Evolutionary conservation across 192 early-diverging fungal species (phyloP).

Genomic region (Mortierella hygrophila): DNA sequence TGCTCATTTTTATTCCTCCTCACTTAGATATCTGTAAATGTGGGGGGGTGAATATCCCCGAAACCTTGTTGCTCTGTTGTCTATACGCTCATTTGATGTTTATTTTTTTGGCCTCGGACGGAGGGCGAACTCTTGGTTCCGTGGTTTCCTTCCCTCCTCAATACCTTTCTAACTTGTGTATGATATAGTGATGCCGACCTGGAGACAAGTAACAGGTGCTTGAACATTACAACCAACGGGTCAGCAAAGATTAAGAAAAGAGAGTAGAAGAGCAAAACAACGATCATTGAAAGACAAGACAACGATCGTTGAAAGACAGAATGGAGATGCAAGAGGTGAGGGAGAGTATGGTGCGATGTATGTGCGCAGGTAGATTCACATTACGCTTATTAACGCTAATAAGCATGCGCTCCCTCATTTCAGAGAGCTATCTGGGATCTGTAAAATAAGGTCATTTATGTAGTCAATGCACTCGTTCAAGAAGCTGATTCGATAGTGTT

Average conservation of each 20-base stretch:
- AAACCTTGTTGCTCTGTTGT: not conserved
- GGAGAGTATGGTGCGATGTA: not conserved
- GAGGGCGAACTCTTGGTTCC: not conserved
- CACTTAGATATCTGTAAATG: not conserved
- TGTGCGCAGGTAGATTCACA: not conserved
- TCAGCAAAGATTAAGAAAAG: not conserved
- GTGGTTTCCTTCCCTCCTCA: not conserved
- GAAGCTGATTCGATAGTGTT: not conserved
- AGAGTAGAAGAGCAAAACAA: not conserved
- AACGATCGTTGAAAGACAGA: not conserved
- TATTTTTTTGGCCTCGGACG: not conserved
- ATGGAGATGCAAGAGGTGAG: not conserved
- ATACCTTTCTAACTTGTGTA: not conserved
- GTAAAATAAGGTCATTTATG: too few relatives aligned
- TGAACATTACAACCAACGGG: not conserved
- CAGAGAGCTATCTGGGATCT: conserved; percentile 1
- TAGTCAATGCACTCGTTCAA: not conserved
- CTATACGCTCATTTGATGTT: not conserved
- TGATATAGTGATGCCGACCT: not conserved
- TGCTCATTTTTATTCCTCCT: not conserved
- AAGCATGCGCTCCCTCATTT: conserved; percentile 5
- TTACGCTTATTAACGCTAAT: not conserved
- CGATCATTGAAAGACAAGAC: not conserved
- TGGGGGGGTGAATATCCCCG: not conserved
- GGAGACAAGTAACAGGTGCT: not conserved